phyloP scores from a whole-genome alignment of 2,329 filamentous ascomycete species.

The Macrophomina tecta region DNA sequence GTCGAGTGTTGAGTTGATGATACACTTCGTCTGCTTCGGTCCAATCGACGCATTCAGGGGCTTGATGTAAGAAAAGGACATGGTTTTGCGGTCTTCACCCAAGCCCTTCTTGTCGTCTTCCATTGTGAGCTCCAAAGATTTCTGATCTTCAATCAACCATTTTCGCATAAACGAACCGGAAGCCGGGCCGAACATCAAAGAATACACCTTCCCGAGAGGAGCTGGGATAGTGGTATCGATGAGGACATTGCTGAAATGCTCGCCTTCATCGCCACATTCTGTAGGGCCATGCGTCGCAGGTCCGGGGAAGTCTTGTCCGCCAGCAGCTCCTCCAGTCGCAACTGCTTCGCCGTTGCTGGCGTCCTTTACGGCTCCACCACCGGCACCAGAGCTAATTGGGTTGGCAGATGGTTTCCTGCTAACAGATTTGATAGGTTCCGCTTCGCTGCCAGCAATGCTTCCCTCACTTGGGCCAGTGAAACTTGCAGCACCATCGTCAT shows the following conservation, averaged over 20 bases:
- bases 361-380: conserved; percentile 49
- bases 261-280: conserved; percentile 77
- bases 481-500: conserved; percentile 71
- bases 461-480: conserved; percentile 62
- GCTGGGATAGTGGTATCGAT: conserved; percentile 87
- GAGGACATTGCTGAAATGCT: conserved; percentile 83
- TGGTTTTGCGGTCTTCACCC: conserved; percentile 73
- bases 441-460: conserved; percentile 62
- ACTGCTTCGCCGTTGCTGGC: conserved; percentile 45
- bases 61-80: conserved; percentile 88
- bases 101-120: conserved; percentile 81
- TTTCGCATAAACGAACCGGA: conserved; percentile 84
- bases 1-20: conserved; percentile 85
- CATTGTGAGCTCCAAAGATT: conserved; percentile 84
- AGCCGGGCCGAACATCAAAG: conserved; percentile 80
- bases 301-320: conserved; percentile 75
- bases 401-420: conserved; percentile 74
- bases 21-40: conserved; percentile 92
- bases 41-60: conserved; percentile 84
- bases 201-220: conserved; percentile 90
- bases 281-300: conserved; percentile 82
- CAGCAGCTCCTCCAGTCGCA: conserved; percentile 47
- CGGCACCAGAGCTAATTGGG: conserved; percentile 46
- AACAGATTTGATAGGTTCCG: conserved; percentile 58
- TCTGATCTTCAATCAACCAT: conserved; percentile 86